A percentile compares a stretch with the other conserved stretches of the same genome.
Conservation (phyloP, 352 stramenopile genomes). For the Pythium pyrilobum region DNA sequence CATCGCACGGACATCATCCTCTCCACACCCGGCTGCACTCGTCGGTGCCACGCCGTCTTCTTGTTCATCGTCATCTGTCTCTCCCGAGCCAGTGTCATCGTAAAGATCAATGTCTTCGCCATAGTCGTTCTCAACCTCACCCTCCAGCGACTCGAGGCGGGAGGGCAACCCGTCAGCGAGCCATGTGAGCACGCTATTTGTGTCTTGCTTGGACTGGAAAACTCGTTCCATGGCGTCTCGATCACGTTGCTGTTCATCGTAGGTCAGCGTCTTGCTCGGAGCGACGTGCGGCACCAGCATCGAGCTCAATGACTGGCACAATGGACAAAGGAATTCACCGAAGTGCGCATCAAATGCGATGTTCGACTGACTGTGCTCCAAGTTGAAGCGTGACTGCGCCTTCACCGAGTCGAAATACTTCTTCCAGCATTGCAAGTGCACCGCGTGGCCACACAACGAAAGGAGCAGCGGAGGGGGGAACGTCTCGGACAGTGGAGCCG, state of each 20-base stretch:
- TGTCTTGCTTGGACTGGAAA: conserved; percentile 73
- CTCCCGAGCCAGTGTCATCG: conserved; percentile 2
- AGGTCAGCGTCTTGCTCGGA: conserved; percentile 46
- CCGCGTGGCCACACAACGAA: conserved; percentile 86
- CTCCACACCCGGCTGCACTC: conserved; percentile 3
- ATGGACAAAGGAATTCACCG: conserved; percentile 87
- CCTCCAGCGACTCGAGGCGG: conserved; percentile 33
- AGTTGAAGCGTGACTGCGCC: conserved; percentile 59
- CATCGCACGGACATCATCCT: conserved; percentile 60
- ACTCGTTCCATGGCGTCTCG: conserved; percentile 66
- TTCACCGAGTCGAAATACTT: conserved; percentile 87
- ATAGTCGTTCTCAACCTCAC: conserved; percentile 32
- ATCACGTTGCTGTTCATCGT: conserved; percentile 46
- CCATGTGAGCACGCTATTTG: conserved; percentile 56
- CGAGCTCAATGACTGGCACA: conserved; percentile 90
- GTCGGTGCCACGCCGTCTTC: conserved; percentile 1
- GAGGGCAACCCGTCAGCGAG: conserved; percentile 41
- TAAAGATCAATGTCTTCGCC: conserved; percentile 27
- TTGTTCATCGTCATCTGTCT: conserved; percentile 21
- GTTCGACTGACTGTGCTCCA: conserved; percentile 70
- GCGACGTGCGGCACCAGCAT: conserved; percentile 82
- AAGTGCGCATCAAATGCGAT: conserved; percentile 83
- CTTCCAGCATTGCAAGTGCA: conserved; percentile 86
- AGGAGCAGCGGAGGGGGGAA: conserved; percentile 70
- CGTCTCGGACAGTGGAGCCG: conserved; percentile 22